Percentiles rank a stretch among this genome's conserved stretches.
phyloP scores from a whole-genome alignment of 1,284 basidiomycete genomes.

The Leucoagaricus sp. region DNA sequence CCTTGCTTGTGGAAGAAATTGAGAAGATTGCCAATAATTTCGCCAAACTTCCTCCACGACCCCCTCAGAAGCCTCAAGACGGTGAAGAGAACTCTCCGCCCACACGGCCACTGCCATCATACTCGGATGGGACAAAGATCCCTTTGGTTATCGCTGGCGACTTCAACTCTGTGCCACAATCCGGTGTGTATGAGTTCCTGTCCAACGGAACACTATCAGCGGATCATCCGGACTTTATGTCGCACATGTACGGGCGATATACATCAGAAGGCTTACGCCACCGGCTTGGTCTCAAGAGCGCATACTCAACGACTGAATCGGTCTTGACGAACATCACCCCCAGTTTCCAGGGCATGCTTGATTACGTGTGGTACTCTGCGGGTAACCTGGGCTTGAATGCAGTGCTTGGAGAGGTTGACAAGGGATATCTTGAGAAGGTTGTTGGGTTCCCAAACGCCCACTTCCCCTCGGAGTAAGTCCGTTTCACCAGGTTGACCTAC shows the following conservation, averaged over 20 bases:
- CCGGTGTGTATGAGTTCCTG: slow-evolving; percentile 93
- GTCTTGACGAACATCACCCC: slow-evolving; percentile 93
- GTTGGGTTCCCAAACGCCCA: slow-evolving; percentile 98
- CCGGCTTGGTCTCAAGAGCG: slow-evolving; percentile 79
- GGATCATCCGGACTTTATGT: slow-evolving; percentile 92
- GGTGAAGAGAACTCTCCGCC: slow-evolving; percentile 17
- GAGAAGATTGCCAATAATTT: slow-evolving; percentile 89
- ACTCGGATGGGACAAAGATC: slow-evolving; percentile 85
- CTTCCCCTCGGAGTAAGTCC: slow-evolving; percentile 91
- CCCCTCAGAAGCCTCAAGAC: slow-evolving; percentile 25
- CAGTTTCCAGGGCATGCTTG: slow-evolving; percentile 81
- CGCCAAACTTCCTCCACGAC: slow-evolving; percentile 79
- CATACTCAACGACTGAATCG: slow-evolving; percentile 68
- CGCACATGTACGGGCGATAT: slow-evolving; percentile 89
- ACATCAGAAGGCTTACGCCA: slow-evolving; percentile 90
- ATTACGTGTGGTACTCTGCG: slow-evolving; percentile 93
- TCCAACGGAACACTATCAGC: slow-evolving; percentile 70
- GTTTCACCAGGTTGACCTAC: slow-evolving; percentile 14
- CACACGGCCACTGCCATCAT: slow-evolving; percentile 59
- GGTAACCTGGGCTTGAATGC: slow-evolving; percentile 82
- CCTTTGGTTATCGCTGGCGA: slow-evolving; percentile 93
- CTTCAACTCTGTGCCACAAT: slow-evolving; percentile 88
- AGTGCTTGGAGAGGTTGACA: slow-evolving; percentile 89
- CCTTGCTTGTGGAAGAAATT: slow-evolving; percentile 90
- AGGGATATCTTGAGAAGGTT: slow-evolving; percentile 82